These are phyloP conservation scores for Phaeolepiota aurea DNA, from an alignment of 768 basidiomycete species.

Conservation along the genomic window DNA sequence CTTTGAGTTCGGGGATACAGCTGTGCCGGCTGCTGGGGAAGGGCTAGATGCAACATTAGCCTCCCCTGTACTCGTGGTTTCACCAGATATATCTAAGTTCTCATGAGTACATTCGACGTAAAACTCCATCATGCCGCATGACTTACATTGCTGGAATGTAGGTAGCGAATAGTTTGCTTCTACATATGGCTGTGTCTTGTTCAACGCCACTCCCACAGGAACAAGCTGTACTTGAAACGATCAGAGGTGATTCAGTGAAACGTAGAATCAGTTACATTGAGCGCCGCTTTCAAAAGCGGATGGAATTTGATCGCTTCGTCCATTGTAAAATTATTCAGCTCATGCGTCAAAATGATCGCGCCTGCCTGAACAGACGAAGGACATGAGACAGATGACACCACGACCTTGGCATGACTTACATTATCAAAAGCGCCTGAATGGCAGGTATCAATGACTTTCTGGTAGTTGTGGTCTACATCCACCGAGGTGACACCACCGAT, in stretches of 20 bases:
- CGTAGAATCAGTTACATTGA: conserved; percentile 25
- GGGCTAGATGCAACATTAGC: background rate
- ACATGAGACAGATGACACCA: background rate
- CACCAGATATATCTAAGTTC: conserved; percentile 4
- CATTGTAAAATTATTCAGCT: conserved; percentile 57
- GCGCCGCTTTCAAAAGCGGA: conserved; percentile 31
- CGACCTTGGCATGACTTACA: conserved; percentile 15
- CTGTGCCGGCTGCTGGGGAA: background rate
- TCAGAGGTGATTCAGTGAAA: background rate
- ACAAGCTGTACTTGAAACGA: conserved; percentile 31
- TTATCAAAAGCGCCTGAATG: conserved; percentile 29
- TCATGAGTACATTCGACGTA: no score
- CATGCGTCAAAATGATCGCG: conserved; percentile 48
- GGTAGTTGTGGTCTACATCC: conserved; percentile 45
- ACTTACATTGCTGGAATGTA: conserved; percentile 40
- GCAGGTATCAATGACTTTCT: conserved; percentile 39
- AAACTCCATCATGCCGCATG: background rate
- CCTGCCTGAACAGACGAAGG: conserved; percentile 30
- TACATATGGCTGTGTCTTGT: conserved; percentile 43
- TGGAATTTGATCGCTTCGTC: conserved; percentile 47
- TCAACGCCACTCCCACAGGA: conserved; percentile 43
- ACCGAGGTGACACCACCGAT: conserved; percentile 32
- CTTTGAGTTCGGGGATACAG: no score
- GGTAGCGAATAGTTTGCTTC: conserved; percentile 35
- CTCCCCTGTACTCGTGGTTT: background rate